Conservation (phyloP, 768 basidiomycete genomes). For the Boletus barrowsii region DNA sequence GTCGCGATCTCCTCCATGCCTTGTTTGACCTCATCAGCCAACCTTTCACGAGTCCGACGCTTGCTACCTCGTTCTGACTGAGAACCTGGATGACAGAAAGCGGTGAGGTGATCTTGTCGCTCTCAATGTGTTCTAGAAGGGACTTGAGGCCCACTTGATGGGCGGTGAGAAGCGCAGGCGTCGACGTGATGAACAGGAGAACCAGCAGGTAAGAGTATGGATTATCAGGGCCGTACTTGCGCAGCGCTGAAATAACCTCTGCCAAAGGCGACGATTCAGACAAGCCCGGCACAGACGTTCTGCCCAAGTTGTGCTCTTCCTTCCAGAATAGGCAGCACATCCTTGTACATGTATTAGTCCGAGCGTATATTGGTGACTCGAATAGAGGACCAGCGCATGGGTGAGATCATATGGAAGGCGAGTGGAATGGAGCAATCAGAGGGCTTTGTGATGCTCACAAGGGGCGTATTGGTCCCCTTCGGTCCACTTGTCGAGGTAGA, state of each 20-base stretch:
- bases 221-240: constrained; percentile 67
- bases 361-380: constrained; percentile 72
- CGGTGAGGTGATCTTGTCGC: constrained; percentile 80
- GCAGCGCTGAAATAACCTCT: constrained; percentile 66
- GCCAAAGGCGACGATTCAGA: constrained; percentile 35
- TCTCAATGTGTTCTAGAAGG: constrained; percentile 76
- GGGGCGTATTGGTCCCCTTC: constrained; percentile 21
- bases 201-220: constrained; percentile 85
- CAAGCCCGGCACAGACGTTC: constrained; percentile 2
- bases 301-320: constrained; percentile 48
- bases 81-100: constrained; percentile 87
- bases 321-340: constrained; percentile 93
- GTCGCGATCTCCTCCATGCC: constrained; percentile 75
- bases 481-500: constrained; percentile 63
- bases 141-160: constrained; percentile 70
- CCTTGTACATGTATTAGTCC: constrained; percentile 96
- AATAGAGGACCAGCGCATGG: constrained; percentile 94
- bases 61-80: constrained; percentile 84
- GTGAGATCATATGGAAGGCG: constrained; percentile 78
- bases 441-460: constrained; percentile 52
- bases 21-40: constrained; percentile 79
- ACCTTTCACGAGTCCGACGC: constrained; percentile 86
- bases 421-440: constrained; percentile 62
- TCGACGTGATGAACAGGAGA: constrained; percentile 86
- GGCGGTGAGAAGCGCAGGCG: constrained; percentile 63